Percentiles rank a stretch among this genome's conserved stretches.
Evolutionary conservation across 1,284 basidiomycete genomes (phyloP).

Genomic region (Testicularia cyperi): DNA sequence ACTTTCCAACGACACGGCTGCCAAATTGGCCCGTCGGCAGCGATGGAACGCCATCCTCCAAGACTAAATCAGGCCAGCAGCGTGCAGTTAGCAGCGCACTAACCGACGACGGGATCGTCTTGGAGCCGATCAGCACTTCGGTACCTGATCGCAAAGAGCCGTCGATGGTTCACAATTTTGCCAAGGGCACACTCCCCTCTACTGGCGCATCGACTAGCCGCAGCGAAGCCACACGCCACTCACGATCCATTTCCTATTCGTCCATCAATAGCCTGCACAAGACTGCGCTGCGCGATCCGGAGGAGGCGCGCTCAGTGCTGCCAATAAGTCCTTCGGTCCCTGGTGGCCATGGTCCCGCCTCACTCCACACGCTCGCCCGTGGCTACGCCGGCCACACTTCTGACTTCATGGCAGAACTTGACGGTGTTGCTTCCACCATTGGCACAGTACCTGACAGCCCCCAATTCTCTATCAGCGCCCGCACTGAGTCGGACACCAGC

Average conservation of each 20-base stretch:
- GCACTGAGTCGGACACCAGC: slow-evolving; percentile 42
- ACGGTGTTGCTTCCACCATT: slow-evolving; percentile 15
- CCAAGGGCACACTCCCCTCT: neutral
- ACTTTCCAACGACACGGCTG: slow-evolving; percentile 22
- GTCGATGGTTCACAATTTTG: slow-evolving; percentile 1
- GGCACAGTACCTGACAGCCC: slow-evolving; percentile 34
- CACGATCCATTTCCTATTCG: slow-evolving; percentile 54
- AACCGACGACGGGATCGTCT: slow-evolving; percentile 26
- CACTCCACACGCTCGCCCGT: slow-evolving; percentile 27
- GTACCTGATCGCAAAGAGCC: slow-evolving; percentile 12
- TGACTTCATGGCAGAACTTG: slow-evolving; percentile 29
- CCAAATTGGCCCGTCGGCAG: slow-evolving; percentile 11
- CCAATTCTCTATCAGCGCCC: slow-evolving; percentile 44
- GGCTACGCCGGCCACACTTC: slow-evolving; percentile 16
- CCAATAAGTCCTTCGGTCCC: slow-evolving; percentile 27
- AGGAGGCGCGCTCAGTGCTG: slow-evolving; percentile 9
- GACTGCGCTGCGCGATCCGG: slow-evolving; percentile 10
- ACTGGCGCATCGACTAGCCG: neutral
- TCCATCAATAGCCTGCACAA: slow-evolving; percentile 34
- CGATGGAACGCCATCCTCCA: slow-evolving; percentile 11
- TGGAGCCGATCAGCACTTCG: slow-evolving; percentile 10
- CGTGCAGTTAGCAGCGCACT: slow-evolving; percentile 27
- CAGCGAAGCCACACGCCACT: slow-evolving; percentile 30
- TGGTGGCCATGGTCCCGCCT: slow-evolving; percentile 18
- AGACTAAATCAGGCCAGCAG: slow-evolving; percentile 11